phyloP scores from a whole-genome alignment of 1,139 yeast species.

The Pichiaceae sp. region DNA sequence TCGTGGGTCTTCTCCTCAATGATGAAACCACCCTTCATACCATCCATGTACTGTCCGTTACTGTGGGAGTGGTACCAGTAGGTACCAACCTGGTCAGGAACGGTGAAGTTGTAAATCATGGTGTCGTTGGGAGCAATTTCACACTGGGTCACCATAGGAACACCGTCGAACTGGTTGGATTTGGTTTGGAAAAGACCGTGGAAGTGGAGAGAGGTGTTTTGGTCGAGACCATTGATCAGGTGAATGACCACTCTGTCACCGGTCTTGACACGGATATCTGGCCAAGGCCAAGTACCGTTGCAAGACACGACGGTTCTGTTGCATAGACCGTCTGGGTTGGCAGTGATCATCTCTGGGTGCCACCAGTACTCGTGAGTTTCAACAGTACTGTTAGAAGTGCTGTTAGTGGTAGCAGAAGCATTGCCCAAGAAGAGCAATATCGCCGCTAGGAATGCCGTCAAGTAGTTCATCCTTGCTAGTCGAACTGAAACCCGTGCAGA shows the following conservation, averaged over 20 bases:
- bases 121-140: conserved; percentile 72
- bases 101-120: conserved; percentile 72
- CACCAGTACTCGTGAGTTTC: conserved; percentile 65
- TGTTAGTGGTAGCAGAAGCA: too few species aligned
- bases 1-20: conserved; percentile 44
- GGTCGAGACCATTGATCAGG: conserved; percentile 60
- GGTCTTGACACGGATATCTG: conserved; percentile 57
- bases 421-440: too few species aligned
- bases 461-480: too few species aligned
- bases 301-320: conserved; percentile 69
- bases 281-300: conserved; percentile 83
- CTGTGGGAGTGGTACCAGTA: conserved; percentile 96
- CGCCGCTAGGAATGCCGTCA: too few species aligned
- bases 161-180: conserved; percentile 76
- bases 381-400: too few species aligned
- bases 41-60: conserved; percentile 82
- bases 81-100: conserved; percentile 72
- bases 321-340: conserved; percentile 68
- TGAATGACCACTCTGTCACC: conserved; percentile 72
- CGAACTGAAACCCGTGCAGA: too few species aligned
- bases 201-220: conserved; percentile 77
- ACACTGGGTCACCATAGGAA: conserved; percentile 80
- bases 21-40: conserved; percentile 75
- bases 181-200: conserved; percentile 86
- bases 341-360: conserved; percentile 63